phyloP scores from a whole-genome alignment of 345 rosid species.

The Eucalyptus tenuipes region DNA sequence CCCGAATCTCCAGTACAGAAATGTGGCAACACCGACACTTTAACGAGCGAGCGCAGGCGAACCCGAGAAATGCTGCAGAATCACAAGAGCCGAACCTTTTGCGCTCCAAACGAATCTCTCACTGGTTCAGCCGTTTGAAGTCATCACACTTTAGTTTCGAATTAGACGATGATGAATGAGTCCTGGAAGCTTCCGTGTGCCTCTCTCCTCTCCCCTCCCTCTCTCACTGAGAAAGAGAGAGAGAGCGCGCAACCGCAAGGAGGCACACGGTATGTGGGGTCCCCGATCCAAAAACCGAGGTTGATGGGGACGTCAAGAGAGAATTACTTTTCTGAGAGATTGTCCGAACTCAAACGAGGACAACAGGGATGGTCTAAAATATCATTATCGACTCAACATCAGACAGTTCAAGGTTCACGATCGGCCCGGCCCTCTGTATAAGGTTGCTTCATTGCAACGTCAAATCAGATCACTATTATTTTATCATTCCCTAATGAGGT shows the following conservation, averaged over 20 bases:
- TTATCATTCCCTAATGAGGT: not conserved
- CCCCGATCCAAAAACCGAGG: conserved; percentile 3
- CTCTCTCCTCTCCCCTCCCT: not conserved
- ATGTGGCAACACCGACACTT: not conserved
- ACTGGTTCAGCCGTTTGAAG: not conserved
- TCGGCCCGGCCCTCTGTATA: not conserved
- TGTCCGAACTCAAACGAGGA: not conserved
- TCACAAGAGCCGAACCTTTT: not conserved
- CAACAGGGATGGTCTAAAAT: not conserved
- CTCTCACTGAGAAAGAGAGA: not conserved
- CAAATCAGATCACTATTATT: not conserved
- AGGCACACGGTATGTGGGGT: conserved; percentile 39
- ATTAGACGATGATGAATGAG: not conserved
- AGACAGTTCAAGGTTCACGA: not conserved
- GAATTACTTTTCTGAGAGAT: not conserved
- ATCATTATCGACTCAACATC: not conserved
- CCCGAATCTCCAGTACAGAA: not conserved
- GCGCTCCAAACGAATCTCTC: not conserved
- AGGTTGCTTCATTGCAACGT: conserved; percentile 20
- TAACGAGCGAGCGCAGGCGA: not conserved
- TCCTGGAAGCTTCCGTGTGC: not conserved
- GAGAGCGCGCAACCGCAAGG: not conserved
- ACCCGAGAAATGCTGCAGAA: not conserved
- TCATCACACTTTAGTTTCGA: not conserved
- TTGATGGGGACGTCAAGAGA: conserved; percentile 9